Conservation (phyloP, 805 yeast genomes). For the Teunomyces aglyptinius region DNA sequence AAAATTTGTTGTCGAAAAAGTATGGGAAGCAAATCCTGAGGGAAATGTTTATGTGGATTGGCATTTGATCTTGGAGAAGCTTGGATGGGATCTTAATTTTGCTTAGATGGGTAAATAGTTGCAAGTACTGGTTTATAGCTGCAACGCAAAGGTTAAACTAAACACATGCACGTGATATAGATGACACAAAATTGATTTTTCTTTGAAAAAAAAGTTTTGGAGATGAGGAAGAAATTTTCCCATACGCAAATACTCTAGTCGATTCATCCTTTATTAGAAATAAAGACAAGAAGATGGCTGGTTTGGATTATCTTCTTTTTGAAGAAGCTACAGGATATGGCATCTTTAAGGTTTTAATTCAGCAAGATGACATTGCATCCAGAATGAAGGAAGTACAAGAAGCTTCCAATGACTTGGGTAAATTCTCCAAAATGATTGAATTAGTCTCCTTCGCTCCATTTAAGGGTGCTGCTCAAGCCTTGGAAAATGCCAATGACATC, state of each 20-base stretch:
- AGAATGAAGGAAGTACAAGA: slow-evolving; percentile 92
- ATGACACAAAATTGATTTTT: slow-evolving; percentile 6
- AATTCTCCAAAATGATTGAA: slow-evolving; percentile 89
- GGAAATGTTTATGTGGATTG: slow-evolving; percentile 71
- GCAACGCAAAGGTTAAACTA: neutral
- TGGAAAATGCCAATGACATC: slow-evolving; percentile 96
- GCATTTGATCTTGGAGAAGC: slow-evolving; percentile 60
- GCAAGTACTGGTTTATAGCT: neutral
- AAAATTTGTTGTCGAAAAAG: slow-evolving; percentile 42
- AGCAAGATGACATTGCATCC: slow-evolving; percentile 92
- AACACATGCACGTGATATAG: neutral
- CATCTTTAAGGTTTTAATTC: slow-evolving; percentile 86
- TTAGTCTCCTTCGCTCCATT: slow-evolving; percentile 95
- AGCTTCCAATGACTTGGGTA: slow-evolving; percentile 78
- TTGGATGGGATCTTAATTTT: slow-evolving; percentile 80
- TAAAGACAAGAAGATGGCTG: slow-evolving; percentile 12
- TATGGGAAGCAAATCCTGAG: slow-evolving; percentile 46
- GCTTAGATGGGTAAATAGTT: slow-evolving; percentile 37
- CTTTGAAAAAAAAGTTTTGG: slow-evolving; percentile 7
- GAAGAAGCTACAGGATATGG: slow-evolving; percentile 99
- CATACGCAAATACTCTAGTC: slow-evolving; percentile 5
- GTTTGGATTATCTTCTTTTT: slow-evolving; percentile 83
- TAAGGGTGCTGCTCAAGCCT: slow-evolving; percentile 99
- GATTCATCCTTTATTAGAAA: slow-evolving; percentile 2
- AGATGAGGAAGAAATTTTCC: slow-evolving; percentile 18